These are phyloP conservation scores for Raddia guianensis DNA, from an alignment of 176 grass and related monocot genomes.

Conservation along the genomic window DNA sequence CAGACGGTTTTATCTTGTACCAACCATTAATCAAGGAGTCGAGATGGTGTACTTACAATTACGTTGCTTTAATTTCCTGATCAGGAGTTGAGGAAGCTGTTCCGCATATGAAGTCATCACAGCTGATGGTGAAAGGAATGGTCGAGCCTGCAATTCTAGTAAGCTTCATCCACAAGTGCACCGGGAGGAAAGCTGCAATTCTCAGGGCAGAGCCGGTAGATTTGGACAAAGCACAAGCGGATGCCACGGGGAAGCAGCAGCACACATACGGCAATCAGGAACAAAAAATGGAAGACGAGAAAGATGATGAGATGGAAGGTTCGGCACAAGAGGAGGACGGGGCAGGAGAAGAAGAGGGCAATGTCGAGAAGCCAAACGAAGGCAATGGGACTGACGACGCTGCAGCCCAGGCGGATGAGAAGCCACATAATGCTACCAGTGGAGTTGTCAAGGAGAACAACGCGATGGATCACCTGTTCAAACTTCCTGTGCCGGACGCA, in stretches of 20 bases:
- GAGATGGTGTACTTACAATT: neutral
- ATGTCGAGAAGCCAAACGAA: neutral
- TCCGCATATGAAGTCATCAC: conserved; percentile 42
- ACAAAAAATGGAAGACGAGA: neutral
- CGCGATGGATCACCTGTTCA: conserved; percentile 12
- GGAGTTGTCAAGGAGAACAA: neutral
- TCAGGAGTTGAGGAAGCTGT: conserved; percentile 56
- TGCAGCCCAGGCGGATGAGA: neutral
- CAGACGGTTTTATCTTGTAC: too few relatives aligned
- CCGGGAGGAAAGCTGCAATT: conserved; percentile 46
- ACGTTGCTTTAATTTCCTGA: neutral
- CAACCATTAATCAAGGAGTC: neutral
- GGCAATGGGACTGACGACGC: neutral
- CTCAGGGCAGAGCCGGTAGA: conserved; percentile 37
- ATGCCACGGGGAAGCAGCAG: neutral
- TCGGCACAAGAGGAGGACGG: neutral
- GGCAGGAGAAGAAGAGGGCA: neutral
- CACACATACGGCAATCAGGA: neutral
- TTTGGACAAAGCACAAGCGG: neutral
- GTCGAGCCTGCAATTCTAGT: conserved; percentile 53
- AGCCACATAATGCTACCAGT: neutral
- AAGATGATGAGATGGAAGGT: neutral
- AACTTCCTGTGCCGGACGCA: neutral
- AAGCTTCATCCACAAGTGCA: conserved; percentile 46
- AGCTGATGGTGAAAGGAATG: conserved; percentile 47